Evolutionary conservation across 352 stramenopile species (phyloP), one percentile per base, ranked within the genome.

Genomic region (Phytophthora hibernalis): DNA sequence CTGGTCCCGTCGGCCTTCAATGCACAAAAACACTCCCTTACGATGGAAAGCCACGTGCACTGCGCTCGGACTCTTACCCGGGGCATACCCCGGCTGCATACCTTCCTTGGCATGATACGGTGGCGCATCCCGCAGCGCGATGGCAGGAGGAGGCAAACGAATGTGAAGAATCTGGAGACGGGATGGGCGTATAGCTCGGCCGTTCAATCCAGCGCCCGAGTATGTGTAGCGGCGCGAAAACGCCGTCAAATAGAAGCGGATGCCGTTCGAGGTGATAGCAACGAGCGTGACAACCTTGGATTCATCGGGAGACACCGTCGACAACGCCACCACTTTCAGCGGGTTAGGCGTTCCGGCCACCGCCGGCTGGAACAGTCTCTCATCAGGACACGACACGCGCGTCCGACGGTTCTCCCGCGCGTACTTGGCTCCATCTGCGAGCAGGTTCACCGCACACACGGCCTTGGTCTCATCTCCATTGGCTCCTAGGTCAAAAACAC

Each of bases 221-320:
- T 74, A 77, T 50, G 84, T 77, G 18, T 83, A 74, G 12, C 82
- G 74, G 5, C 85, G 74, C n/a, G 89, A 91, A 50, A 98, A 90
- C 0, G 81, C 91, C 0, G 93, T 97, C 18, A 99, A 70, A 71
- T 98, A 99, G 48, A 98, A 97, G 42, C 96, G 87, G 37, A 98
- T 90, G n/a, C 95, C 95, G 45, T 96, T 97, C 7, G 91, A 93
- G 7, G 92, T 97, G 12, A 98, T 75, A 12, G 92, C 95, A 9
- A 99, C 83, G n/a, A 98, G 78, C 31, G 88, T 97, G n/a, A 98
- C 81, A 12, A 90, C 83, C 49, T 86, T 79, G 15, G 86, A 95
- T 61, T 96, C 88, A 21, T 90, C 78, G 0, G 82, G 83, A 28
- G 77, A 61, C 0, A 96, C 77, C 5, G 88, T 71, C 1, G 82